phyloP scores from a whole-genome alignment of 495 filamentous ascomycete genomes.

The Parathielavia hyrcaniae region DNA sequence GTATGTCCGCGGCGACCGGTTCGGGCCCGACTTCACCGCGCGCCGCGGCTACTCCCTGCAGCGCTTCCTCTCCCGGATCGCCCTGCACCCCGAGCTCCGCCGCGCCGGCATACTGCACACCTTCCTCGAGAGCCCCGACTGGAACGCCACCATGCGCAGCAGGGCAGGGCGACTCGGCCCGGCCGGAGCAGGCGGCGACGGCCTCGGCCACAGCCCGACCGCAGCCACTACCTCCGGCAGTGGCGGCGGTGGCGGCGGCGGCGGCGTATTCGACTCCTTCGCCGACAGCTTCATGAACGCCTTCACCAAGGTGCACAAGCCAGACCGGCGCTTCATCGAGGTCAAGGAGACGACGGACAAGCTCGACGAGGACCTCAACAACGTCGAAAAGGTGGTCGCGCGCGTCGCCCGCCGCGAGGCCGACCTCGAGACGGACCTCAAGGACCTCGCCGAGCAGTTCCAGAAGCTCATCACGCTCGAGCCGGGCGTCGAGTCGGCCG shows the following conservation, averaged over 20 bases:
- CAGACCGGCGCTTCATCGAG: constrained; percentile 89
- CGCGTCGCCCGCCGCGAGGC: constrained; percentile 81
- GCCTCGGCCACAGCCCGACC: constrained; percentile 5
- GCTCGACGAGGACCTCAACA: constrained; percentile 84
- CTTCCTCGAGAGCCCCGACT: constrained; percentile 88
- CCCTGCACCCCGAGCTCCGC: constrained; percentile 85
- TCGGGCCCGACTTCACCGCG: constrained; percentile 87
- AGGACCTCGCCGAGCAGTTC: constrained; percentile 86
- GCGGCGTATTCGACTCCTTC: constrained; percentile 83
- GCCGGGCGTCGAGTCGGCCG: constrained; percentile 70
- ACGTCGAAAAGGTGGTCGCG: constrained; percentile 89
- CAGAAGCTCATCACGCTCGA: constrained; percentile 87
- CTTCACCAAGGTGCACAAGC: constrained; percentile 92
- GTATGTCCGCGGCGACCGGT: constrained; percentile 92
- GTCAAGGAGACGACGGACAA: constrained; percentile 91
- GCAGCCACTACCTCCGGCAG: constrained; percentile 12
- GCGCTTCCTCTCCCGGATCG: constrained; percentile 81
- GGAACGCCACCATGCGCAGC: constrained; percentile 90
- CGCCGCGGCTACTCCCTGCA: constrained; percentile 85
- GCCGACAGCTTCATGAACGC: constrained; percentile 97
- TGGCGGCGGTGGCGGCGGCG: constrained; percentile 42
- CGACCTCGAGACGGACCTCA: constrained; percentile 83
- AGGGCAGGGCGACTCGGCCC: constrained; percentile 54
- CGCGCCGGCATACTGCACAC: constrained; percentile 70
- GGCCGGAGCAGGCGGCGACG: constrained; percentile 19